phyloP scores from a whole-genome alignment of 1,284 basidiomycete species.

The Phlebopus sp. region DNA sequence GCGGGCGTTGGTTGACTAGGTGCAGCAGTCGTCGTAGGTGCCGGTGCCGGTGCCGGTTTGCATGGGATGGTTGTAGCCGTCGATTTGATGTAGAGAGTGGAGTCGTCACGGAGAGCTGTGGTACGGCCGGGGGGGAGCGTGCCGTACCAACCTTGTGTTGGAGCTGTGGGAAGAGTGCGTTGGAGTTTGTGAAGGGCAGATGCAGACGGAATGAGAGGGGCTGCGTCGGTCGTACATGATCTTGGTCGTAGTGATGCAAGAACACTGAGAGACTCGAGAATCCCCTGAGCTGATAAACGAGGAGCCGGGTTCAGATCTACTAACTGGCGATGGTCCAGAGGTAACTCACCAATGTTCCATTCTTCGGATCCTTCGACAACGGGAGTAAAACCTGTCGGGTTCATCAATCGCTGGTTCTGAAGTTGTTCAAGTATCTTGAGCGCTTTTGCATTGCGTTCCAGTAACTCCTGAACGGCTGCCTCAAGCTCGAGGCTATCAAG shows the following conservation, averaged over 20 bases:
- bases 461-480: conserved; percentile 59
- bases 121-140: conserved; percentile 59
- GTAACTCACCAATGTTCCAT: conserved; percentile 65
- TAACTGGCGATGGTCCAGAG: neutral
- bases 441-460: conserved; percentile 62
- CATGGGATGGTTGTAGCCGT: conserved; percentile 39
- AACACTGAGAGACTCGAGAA: conserved; percentile 64
- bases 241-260: conserved; percentile 70
- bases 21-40: conserved; percentile 22
- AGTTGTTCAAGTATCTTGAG: conserved; percentile 60
- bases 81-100: conserved; percentile 60
- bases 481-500: conserved; percentile 63
- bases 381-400: conserved; percentile 43
- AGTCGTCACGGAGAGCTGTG: conserved; percentile 67
- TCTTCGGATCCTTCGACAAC: conserved; percentile 71
- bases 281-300: conserved; percentile 56
- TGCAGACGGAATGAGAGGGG: conserved; percentile 57
- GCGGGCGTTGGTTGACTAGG: conserved; percentile 25
- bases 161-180: conserved; percentile 57
- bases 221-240: conserved; percentile 36
- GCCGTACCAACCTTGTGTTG: conserved; percentile 68
- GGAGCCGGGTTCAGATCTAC: conserved; percentile 13
- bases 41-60: conserved; percentile 18
- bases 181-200: conserved; percentile 64
- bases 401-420: conserved; percentile 53